Percentiles rank a stretch among this genome's conserved stretches.
phyloP scores from a whole-genome alignment of 2,329 filamentous ascomycete species.

The Chalara sp. region DNA sequence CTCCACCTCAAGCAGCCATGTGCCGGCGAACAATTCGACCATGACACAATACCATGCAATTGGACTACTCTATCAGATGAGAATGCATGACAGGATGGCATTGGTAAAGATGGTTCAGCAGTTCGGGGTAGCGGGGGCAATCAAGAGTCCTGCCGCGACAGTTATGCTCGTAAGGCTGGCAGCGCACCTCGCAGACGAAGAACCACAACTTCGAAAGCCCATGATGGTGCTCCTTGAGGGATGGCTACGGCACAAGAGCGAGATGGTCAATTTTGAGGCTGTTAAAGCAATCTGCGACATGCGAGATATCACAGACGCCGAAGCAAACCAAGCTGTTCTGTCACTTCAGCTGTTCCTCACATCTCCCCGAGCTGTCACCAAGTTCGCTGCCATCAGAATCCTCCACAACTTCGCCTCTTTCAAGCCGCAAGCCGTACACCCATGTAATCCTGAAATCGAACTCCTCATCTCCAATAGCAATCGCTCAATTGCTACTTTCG shows the following conservation, averaged over 20 bases:
- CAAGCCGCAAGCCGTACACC: constrained; percentile 86
- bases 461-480: constrained; percentile 94
- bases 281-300: constrained; percentile 97
- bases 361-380: constrained; percentile 89
- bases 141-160: constrained; percentile 90
- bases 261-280: constrained; percentile 99
- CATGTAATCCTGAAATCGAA: constrained; percentile 97
- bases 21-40: constrained; percentile 84
- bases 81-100: constrained; percentile 94
- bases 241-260: constrained; percentile 96
- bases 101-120: constrained; percentile 99
- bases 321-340: constrained; percentile 88
- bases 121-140: constrained; percentile 81
- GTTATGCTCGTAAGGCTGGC: constrained; percentile 90
- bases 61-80: constrained; percentile 95
- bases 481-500: constrained; percentile 94
- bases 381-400: constrained; percentile 94
- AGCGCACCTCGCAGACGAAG: constrained; percentile 90
- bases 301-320: constrained; percentile 84
- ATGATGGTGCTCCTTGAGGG: constrained; percentile 97
- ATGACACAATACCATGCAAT: constrained; percentile 99
- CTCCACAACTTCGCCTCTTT: constrained; percentile 94
- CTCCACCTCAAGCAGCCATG: constrained; percentile 66
- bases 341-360: constrained; percentile 95
- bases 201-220: constrained; percentile 78